Evolutionary conservation across 1,139 yeast genomes (phyloP).

Genomic region (Tardiomyces blankii): DNA sequence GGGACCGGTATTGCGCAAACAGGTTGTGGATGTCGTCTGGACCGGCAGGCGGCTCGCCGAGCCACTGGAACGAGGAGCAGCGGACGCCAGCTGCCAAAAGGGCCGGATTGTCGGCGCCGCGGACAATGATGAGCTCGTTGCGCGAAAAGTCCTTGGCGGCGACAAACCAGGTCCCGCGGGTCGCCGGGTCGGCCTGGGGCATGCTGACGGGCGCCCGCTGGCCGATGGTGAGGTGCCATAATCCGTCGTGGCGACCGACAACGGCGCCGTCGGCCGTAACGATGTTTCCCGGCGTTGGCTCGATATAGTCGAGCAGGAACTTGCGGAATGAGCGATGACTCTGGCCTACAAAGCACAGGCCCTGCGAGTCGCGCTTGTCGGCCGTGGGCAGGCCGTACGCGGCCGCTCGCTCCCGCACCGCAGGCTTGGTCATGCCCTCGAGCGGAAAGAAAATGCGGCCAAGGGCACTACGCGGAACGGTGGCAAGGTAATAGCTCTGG

Average conservation of each 20-base stretch:
- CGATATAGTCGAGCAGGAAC: slow-evolving; percentile 65
- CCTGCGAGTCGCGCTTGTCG: slow-evolving; percentile 83
- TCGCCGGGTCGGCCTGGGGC: slow-evolving; percentile 77
- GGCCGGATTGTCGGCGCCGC: slow-evolving; percentile 53
- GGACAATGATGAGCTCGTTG: slow-evolving; percentile 71
- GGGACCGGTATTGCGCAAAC: slow-evolving; percentile 55
- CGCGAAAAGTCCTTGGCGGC: slow-evolving; percentile 50
- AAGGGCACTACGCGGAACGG: slow-evolving; percentile 41
- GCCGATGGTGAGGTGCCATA: slow-evolving; percentile 94
- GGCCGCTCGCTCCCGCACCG: slow-evolving; percentile 57
- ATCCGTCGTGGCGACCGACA: slow-evolving; percentile 75
- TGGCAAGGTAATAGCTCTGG: slow-evolving; percentile 82
- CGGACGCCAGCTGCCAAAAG: slow-evolving; percentile 38
- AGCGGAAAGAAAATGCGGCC: slow-evolving; percentile 59
- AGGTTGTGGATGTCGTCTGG: slow-evolving; percentile 18
- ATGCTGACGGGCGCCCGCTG: slow-evolving; percentile 68
- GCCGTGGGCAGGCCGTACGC: slow-evolving; percentile 47
- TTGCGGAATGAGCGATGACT: slow-evolving; percentile 55
- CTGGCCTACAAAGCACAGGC: slow-evolving; percentile 83
- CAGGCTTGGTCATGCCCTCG: slow-evolving; percentile 64
- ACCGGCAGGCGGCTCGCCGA: slow-evolving; percentile 21
- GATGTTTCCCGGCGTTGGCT: slow-evolving; percentile 64
- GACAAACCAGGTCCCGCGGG: slow-evolving; percentile 79
- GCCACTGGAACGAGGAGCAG: slow-evolving; percentile 44
- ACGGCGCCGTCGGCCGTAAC: slow-evolving; percentile 54